Percentiles rank a stretch among this genome's conserved stretches.
Evolutionary conservation across 257 asterid genomes (phyloP).

Genomic region (Rauvolfia tetraphylla): DNA sequence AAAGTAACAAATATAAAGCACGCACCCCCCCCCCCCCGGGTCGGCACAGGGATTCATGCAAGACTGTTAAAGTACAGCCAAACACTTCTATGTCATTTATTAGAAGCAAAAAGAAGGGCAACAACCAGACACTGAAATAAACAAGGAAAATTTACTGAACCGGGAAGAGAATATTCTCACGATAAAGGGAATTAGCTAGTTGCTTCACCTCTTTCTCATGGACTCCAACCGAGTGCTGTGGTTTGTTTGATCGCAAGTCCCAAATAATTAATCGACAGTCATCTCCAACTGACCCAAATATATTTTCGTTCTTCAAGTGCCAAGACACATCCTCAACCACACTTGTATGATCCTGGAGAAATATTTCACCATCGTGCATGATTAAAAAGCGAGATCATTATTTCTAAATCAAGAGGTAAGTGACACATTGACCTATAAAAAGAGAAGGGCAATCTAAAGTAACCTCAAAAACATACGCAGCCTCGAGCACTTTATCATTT

Average conservation of each 20-base stretch:
- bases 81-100: background rate
- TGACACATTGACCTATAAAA: background rate
- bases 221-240: constrained; percentile 57
- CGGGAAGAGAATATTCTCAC: background rate
- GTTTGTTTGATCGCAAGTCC: constrained; percentile 85
- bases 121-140: too few relatives aligned
- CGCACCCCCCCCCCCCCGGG: too few relatives aligned
- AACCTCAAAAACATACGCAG: constrained; percentile 62
- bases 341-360: constrained; percentile 62
- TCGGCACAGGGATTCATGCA: background rate
- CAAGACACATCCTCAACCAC: constrained; percentile 91
- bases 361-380: background rate
- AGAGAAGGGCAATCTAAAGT: background rate
- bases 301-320: constrained; percentile 69
- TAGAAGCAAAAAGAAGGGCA: background rate
- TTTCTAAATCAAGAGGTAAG: constrained; percentile 6
- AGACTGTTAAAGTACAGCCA: background rate
- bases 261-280: constrained; percentile 84
- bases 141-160: background rate
- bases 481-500: constrained; percentile 57
- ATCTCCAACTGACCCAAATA: constrained; percentile 97
- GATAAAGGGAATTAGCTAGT: background rate
- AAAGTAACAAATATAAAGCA: background rate
- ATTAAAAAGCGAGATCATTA: background rate
- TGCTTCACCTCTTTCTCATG: constrained; percentile 78